Percentiles rank a stretch among this genome's conserved stretches.
Evolutionary conservation across 495 filamentous ascomycete species (phyloP).

Genomic region (Aspergillus bridgeri): DNA sequence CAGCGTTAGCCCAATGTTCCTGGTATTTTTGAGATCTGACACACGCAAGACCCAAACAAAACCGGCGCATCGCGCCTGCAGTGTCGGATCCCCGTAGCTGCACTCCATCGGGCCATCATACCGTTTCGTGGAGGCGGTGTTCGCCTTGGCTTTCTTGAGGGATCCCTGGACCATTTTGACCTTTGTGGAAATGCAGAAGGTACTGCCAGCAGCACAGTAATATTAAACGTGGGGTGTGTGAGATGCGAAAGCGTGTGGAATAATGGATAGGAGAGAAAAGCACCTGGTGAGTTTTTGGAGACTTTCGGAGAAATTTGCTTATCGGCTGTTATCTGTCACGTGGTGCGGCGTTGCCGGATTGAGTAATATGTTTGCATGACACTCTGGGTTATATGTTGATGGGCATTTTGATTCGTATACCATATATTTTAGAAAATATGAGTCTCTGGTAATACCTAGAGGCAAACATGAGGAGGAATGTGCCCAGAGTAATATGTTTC

Average conservation of each 20-base stretch:
- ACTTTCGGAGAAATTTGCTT: background rate
- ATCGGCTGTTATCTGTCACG: slow-evolving; percentile 1
- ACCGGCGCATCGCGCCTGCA: background rate
- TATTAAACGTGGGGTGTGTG: background rate
- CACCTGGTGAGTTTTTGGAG: background rate
- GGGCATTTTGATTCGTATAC: too few species aligned
- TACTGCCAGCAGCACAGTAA: slow-evolving; percentile 5
- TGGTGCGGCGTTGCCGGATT: background rate
- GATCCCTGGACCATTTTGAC: slow-evolving; percentile 33
- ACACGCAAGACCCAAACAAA: background rate
- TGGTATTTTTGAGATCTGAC: background rate
- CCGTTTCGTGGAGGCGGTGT: slow-evolving; percentile 27
- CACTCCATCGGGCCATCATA: too few species aligned
- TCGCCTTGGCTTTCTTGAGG: slow-evolving; percentile 37
- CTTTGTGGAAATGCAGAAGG: slow-evolving; percentile 1
- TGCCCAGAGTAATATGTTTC: too few species aligned
- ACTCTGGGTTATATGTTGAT: background rate
- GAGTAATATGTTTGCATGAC: too few species aligned
- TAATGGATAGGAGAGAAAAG: background rate
- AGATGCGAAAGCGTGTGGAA: too few species aligned
- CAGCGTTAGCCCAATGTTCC: background rate
- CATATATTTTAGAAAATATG: too few species aligned
- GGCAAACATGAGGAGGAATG: too few species aligned
- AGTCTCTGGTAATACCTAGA: too few species aligned
- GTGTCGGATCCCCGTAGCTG: too few species aligned